Evolutionary conservation across 1,139 yeast species (phyloP).

Genomic region (Torulaspora pretoriensis): DNA sequence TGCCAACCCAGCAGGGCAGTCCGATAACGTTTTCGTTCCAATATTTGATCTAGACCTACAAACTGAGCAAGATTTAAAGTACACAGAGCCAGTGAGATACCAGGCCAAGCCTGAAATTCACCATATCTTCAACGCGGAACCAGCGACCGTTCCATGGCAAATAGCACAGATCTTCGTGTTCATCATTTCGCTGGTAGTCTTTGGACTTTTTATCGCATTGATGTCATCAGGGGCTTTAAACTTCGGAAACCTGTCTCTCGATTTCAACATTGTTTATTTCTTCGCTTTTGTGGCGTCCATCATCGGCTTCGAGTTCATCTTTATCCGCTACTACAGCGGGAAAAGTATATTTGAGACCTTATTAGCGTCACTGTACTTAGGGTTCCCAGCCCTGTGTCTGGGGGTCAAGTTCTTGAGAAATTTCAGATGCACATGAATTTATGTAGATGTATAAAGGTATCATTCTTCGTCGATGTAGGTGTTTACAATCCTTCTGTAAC

Average conservation of each 20-base stretch:
- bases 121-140: constrained; percentile 60
- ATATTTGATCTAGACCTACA: constrained; percentile 17
- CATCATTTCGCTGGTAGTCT: constrained; percentile 42
- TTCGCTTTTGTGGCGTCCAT: constrained; percentile 50
- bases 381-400: constrained; percentile 51
- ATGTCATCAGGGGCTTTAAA: constrained; percentile 43
- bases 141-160: constrained; percentile 50
- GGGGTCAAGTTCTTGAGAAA: constrained; percentile 64
- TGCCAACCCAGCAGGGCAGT: constrained; percentile 11
- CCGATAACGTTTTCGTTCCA: constrained; percentile 17
- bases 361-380: constrained; percentile 48
- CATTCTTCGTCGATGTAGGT: constrained; percentile 34
- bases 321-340: constrained; percentile 65
- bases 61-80: constrained; percentile 9
- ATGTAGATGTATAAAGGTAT: constrained; percentile 2
- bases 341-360: constrained; percentile 69
- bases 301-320: constrained; percentile 57
- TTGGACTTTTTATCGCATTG: constrained; percentile 50
- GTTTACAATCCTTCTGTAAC: constrained; percentile 53
- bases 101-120: constrained; percentile 53
- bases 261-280: constrained; percentile 27
- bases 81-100: constrained; percentile 21
- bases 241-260: constrained; percentile 38
- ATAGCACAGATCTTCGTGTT: constrained; percentile 54
- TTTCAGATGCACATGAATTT: constrained; percentile 12